phyloP scores from a whole-genome alignment of 1,284 basidiomycete species.

The Erythrobasidium hasegawianum region DNA sequence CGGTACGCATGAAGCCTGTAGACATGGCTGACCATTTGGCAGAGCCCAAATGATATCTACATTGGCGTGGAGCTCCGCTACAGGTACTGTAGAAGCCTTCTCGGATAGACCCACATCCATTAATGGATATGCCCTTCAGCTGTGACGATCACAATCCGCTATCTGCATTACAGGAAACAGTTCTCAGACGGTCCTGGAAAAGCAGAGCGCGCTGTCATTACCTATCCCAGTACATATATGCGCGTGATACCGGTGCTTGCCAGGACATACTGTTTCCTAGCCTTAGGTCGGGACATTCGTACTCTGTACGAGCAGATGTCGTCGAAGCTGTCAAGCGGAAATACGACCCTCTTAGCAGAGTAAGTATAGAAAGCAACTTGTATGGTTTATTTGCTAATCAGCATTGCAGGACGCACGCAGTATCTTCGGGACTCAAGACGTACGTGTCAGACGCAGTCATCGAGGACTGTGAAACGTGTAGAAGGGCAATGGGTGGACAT shows the following conservation, averaged over 20 bases:
- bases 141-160: conserved; percentile 68
- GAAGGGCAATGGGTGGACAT: conserved; percentile 71
- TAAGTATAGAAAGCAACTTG: neutral
- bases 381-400: neutral
- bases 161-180: conserved; percentile 68
- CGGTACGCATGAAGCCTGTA: neutral
- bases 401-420: conserved; percentile 58
- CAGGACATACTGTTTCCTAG: conserved; percentile 66
- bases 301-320: conserved; percentile 56
- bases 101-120: no score
- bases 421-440: conserved; percentile 66
- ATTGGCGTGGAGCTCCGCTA: conserved; percentile 60
- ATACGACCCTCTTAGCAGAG: conserved; percentile 58
- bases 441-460: conserved; percentile 58
- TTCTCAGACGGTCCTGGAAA: conserved; percentile 38
- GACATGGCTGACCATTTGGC: neutral
- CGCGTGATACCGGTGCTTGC: conserved; percentile 67
- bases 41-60: conserved; percentile 56
- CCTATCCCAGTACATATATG: conserved; percentile 65
- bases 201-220: conserved; percentile 58
- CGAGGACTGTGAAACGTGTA: conserved; percentile 63
- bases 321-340: conserved; percentile 56
- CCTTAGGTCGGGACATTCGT: conserved; percentile 62
- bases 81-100: no score
- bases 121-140: conserved; percentile 53